Percentiles rank a stretch among this genome's conserved stretches.
phyloP scores from a whole-genome alignment of 768 basidiomycete species.

The Boletus eberwhitei region DNA sequence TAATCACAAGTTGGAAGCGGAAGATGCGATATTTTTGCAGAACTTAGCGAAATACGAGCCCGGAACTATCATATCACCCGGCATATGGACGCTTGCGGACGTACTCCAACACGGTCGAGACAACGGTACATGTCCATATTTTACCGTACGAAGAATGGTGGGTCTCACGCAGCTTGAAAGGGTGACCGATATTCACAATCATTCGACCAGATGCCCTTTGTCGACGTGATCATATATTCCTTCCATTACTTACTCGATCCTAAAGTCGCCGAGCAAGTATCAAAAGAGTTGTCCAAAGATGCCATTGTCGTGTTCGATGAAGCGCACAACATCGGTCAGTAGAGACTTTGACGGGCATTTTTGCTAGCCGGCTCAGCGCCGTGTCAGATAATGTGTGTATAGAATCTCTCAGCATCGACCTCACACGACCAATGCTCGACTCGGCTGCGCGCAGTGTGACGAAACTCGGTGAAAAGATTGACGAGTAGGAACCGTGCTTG shows the following conservation, averaged over 20 bases:
- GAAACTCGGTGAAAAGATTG: constrained; percentile 86
- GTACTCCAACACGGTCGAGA: constrained; percentile 85
- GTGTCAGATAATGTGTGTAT: constrained; percentile 92
- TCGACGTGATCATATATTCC: constrained; percentile 96
- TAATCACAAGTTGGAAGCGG: neutral
- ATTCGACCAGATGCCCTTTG: constrained; percentile 83
- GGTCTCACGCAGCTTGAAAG: constrained; percentile 15
- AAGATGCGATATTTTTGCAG: constrained; percentile 38
- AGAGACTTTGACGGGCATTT: neutral
- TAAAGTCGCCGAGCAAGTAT: constrained; percentile 98
- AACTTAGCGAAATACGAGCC: constrained; percentile 79
- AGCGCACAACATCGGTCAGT: constrained; percentile 94
- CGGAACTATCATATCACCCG: constrained; percentile 76
- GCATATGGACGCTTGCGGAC: constrained; percentile 94
- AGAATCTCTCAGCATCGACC: constrained; percentile 94
- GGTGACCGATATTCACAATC: neutral
- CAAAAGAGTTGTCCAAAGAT: constrained; percentile 95
- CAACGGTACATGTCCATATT: constrained; percentile 89
- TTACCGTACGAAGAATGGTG: constrained; percentile 94
- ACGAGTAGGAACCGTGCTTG: constrained; percentile 61
- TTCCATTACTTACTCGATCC: constrained; percentile 99
- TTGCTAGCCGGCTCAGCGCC: constrained; percentile 1
- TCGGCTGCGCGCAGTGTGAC: constrained; percentile 85
- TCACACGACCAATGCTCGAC: constrained; percentile 97
- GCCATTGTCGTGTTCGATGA: constrained; percentile 99